Conservation (phyloP, 371 early-diverging fungal species). For the Apophysomyces variabilis region DNA sequence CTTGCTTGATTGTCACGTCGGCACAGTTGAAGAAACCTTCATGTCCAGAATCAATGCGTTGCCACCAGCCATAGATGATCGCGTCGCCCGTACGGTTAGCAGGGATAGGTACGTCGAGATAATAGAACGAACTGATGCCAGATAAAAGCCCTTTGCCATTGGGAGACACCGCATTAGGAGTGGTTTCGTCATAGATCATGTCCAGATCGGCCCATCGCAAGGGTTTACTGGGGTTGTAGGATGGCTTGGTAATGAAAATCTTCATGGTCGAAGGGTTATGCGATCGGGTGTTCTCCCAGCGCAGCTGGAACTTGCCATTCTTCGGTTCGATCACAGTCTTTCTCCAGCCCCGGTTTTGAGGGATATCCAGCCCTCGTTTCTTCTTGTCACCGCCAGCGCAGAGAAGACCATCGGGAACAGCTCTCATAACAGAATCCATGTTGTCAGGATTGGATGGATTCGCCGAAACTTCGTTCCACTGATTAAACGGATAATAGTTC, state of each 20-base stretch:
- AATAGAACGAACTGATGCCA: not conserved
- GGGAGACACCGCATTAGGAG: not conserved
- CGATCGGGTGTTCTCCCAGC: conserved; percentile 10
- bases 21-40: conserved; percentile 14
- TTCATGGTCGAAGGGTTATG: conserved; percentile 10
- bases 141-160: conserved; percentile 4
- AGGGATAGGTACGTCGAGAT: conserved; percentile 6
- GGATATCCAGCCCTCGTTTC: not conserved
- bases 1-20: conserved; percentile 24
- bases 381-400: conserved; percentile 1
- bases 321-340: not conserved
- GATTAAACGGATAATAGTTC: conserved; percentile 2
- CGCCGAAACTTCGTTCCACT: conserved; percentile 11
- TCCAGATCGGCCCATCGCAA: conserved; percentile 8
- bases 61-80: conserved; percentile 4
- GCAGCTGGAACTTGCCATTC: conserved; percentile 4
- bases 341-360: not conserved
- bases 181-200: not conserved
- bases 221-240: conserved; percentile 5
- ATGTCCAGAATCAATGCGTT: conserved; percentile 7
- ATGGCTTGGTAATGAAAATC: conserved; percentile 10
- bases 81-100: conserved; percentile 8
- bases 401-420: conserved; percentile 6
- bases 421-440: not conserved
- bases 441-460: conserved; percentile 4